Base-by-base conservation (phyloP, 306 rosid genomes). In the Bauhinia variegata region DNA sequence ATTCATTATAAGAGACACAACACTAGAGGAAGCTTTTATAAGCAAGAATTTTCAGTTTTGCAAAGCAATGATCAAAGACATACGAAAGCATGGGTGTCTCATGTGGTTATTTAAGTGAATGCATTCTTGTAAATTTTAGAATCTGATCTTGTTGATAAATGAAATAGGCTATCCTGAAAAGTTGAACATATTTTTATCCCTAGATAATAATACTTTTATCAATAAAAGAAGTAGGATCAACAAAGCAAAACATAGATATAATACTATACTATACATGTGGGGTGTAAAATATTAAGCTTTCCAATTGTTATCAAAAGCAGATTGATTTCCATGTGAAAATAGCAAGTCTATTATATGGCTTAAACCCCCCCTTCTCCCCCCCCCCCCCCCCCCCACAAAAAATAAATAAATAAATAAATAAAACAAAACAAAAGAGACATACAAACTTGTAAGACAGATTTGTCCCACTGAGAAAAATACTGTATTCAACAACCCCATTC, bases 21-120 rank as follows among this genome's bases (percentile, higher is more conserved):
- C 41, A 34, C 37, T 65, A 53, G 3, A 54, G 44, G 30, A 39
- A 54, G 54, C 54, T 16, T 63, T 54, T 61, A 39, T 38, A 36
- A 54, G 72, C 23, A 57, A 69, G 15, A 19, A 43, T 5, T 70
- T 55, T 78, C 60, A 12, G 16, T 67, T 65, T 46, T 60, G 74
- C 59, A 66, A 77, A 65, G 60, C 31, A 77, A 63, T 57, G 16
- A 70, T 19, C 28, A 60, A 7, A 63, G 30, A 51, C 31, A 54
- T 2, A 53, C 52, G 23, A 46, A 72, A 78, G 68, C 31, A 41
- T 5, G 73, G 53, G 41, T 14, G 13, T 36, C 31, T 51, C 15
- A 13, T 49, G 23, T 32, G 17, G 38, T 18, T 19, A 55, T 47
- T 39, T 32, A 39, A 12, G 58, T 9, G 18, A 23, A 65, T 42